Evolutionary conservation across 2,329 filamentous ascomycete species (phyloP).

Genomic region (Ophiostoma australiae): DNA sequence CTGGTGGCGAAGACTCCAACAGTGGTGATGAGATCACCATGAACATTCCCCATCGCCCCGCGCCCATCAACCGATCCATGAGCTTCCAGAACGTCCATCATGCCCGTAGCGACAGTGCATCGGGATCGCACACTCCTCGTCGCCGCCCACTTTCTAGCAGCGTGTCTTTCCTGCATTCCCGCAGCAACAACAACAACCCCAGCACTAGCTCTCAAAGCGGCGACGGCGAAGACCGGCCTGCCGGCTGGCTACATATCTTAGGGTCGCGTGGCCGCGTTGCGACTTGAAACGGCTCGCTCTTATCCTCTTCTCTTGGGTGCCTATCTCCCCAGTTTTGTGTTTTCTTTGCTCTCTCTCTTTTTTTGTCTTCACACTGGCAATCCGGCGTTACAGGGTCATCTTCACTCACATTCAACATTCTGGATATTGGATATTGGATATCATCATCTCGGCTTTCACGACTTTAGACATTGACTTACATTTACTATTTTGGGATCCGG

Average conservation of each 20-base stretch:
- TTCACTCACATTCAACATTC: not conserved
- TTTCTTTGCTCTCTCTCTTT: not conserved
- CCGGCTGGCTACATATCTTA: slow-evolving; percentile 36
- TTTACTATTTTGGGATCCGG: not conserved
- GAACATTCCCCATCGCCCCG: not conserved
- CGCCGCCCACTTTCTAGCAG: slow-evolving; percentile 30
- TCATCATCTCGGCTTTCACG: not conserved
- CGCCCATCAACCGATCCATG: not conserved
- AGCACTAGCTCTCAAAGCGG: slow-evolving; percentile 23
- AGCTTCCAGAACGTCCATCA: slow-evolving; percentile 19
- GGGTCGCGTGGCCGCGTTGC: slow-evolving; percentile 36
- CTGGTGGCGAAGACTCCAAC: not conserved
- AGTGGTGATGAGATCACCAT: slow-evolving; percentile 6
- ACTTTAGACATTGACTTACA: slow-evolving; percentile 1
- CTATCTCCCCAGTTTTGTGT: not conserved
- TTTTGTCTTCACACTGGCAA: not conserved
- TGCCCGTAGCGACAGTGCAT: not conserved
- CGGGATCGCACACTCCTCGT: slow-evolving; percentile 16
- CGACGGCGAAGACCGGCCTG: slow-evolving; percentile 32
- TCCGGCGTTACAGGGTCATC: not conserved
- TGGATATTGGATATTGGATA: not conserved
- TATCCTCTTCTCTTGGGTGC: not conserved
- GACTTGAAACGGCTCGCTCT: not conserved
- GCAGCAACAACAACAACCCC: slow-evolving; percentile 27
- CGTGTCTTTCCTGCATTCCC: slow-evolving; percentile 28